phyloP scores from a whole-genome alignment of 2,329 filamentous ascomycete species.

The Xylaria sp. region DNA sequence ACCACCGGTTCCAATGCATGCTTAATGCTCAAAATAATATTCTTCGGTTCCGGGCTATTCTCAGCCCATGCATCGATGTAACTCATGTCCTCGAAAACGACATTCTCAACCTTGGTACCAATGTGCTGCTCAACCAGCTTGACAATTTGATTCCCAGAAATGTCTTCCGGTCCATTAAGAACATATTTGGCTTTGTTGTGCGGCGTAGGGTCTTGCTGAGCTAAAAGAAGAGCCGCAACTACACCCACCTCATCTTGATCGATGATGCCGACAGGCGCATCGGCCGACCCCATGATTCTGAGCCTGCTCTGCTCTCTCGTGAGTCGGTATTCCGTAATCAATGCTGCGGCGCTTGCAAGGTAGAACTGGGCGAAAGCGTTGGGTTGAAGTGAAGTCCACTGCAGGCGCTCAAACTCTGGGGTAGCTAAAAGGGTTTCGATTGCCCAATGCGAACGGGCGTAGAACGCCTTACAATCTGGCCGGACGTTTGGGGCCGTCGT shows the following conservation, averaged over 20 bases:
- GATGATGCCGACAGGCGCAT: conserved; percentile 22
- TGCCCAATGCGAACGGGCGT: conserved; percentile 27
- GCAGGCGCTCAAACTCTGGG: conserved; percentile 24
- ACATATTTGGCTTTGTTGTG: conserved; percentile 30
- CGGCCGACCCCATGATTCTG: conserved; percentile 1
- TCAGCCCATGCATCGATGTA: conserved; percentile 1
- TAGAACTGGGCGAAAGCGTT: conserved; percentile 11
- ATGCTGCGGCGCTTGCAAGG: not conserved
- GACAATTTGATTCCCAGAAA: conserved; percentile 19
- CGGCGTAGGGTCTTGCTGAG: conserved; percentile 19
- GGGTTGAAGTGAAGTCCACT: conserved; percentile 32
- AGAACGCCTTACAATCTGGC: conserved; percentile 16
- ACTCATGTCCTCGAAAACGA: conserved; percentile 17
- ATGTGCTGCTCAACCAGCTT: conserved; percentile 28
- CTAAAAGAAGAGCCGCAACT: conserved; percentile 17
- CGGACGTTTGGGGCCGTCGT: conserved; percentile 22
- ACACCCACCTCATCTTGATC: conserved; percentile 21
- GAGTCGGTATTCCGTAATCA: conserved; percentile 25
- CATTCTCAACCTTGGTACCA: conserved; percentile 25
- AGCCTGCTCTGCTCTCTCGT: conserved; percentile 29
- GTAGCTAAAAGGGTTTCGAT: conserved; percentile 23
- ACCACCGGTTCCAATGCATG: not conserved
- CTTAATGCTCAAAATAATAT: conserved; percentile 20
- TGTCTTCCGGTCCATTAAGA: conserved; percentile 26
- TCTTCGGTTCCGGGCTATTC: not conserved